A percentile compares a stretch with the other conserved stretches of the same genome.
phyloP scores from a whole-genome alignment of 2,329 filamentous ascomycete genomes.

The Phyllosticta citriasiana region DNA sequence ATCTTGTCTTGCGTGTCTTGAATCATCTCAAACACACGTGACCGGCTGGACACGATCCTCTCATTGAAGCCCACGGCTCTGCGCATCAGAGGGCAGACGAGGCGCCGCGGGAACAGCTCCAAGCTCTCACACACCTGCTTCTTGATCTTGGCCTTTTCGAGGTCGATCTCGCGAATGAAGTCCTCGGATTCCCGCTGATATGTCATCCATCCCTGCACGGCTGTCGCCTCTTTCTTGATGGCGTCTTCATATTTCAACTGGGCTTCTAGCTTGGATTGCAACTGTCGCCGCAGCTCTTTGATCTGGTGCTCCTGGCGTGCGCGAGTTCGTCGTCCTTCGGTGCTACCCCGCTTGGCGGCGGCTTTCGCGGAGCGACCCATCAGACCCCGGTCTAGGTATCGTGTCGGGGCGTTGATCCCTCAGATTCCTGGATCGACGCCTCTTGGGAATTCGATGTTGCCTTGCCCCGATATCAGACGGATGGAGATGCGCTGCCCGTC shows the following conservation, averaged over 20 bases:
- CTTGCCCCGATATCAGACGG: background rate
- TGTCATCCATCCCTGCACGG: conserved; percentile 2
- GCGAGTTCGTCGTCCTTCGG: background rate
- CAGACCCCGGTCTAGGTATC: background rate
- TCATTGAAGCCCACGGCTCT: conserved; percentile 6
- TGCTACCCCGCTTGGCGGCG: background rate
- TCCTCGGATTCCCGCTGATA: conserved; percentile 3
- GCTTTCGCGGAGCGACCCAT: background rate
- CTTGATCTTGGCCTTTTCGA: conserved; percentile 6
- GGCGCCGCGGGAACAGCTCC: background rate
- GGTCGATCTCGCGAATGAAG: conserved; percentile 6
- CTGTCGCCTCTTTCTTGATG: background rate
- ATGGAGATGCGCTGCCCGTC: background rate
- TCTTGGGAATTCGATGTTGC: background rate
- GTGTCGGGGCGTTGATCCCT: background rate
- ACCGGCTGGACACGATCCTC: conserved; percentile 4
- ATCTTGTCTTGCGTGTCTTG: conserved; percentile 1
- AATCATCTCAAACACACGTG: conserved; percentile 6
- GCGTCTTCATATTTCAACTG: background rate
- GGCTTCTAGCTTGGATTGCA: background rate
- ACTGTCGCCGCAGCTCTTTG: background rate
- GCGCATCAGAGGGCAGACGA: conserved; percentile 7
- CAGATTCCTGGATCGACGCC: background rate
- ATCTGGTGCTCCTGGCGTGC: background rate
- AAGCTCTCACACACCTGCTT: conserved; percentile 8